Percentiles rank a stretch among this genome's conserved stretches.
These are phyloP conservation scores for Mallotus repandus DNA, from an alignment of 441 rosid genomes.

Conservation along the genomic window DNA sequence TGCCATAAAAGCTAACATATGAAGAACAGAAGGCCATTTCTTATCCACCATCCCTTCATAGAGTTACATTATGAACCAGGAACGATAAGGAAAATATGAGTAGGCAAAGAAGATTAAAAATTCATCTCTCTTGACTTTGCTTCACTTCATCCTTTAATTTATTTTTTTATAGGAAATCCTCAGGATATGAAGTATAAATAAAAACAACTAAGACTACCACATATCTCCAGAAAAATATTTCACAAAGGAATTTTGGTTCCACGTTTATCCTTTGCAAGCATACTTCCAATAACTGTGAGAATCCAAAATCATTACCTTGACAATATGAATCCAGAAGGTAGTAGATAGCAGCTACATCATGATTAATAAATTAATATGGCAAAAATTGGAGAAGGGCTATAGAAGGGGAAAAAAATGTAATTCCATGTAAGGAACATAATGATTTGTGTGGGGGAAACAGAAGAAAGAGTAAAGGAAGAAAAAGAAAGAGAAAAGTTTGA, in stretches of 20 bases:
- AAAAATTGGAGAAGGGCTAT: not conserved
- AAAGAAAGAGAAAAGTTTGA: not conserved
- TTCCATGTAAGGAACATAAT: not conserved
- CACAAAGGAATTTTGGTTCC: not conserved
- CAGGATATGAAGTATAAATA: no score
- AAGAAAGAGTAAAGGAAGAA: not conserved
- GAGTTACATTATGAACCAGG: no score
- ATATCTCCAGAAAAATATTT: not conserved
- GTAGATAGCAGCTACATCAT: not conserved
- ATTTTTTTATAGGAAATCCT: no score
- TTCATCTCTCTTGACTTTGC: not conserved
- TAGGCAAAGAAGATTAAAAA: not conserved
- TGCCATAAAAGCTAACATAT: no score
- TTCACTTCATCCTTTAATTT: no score
- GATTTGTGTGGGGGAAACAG: not conserved
- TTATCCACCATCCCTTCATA: no score
- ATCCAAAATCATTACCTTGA: not conserved
- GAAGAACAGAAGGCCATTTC: no score
- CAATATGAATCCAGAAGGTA: not conserved
- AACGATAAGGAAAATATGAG: not conserved
- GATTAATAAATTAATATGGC: not conserved
- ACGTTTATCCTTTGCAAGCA: not conserved
- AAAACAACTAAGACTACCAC: no score
- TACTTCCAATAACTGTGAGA: not conserved
- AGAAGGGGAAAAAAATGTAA: not conserved